These are phyloP conservation scores for Rhizoclosmatium globosum DNA, from an alignment of 192 early-diverging fungal genomes.

Conservation along the genomic window DNA sequence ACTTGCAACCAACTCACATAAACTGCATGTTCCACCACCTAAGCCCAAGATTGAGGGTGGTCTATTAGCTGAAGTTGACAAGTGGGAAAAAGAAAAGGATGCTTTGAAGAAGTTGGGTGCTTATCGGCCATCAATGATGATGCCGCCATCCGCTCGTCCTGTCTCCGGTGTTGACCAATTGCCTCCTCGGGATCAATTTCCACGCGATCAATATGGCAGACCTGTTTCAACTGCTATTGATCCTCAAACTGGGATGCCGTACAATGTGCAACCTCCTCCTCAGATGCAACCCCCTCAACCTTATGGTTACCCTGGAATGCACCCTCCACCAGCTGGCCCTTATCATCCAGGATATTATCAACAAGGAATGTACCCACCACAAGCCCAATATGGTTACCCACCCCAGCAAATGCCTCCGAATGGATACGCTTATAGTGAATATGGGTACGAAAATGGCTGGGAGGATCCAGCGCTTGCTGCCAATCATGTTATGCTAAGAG, in stretches of 20 bases:
- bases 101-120: slow-evolving; percentile 41
- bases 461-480: slow-evolving; percentile 30
- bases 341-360: background rate
- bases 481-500: slow-evolving; percentile 19
- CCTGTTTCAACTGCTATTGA: background rate
- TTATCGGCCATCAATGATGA: slow-evolving; percentile 27
- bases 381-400: background rate
- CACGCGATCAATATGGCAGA: background rate
- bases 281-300: background rate
- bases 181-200: background rate
- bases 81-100: slow-evolving; percentile 44
- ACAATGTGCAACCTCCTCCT: background rate
- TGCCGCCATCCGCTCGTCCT: slow-evolving; percentile 8
- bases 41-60: slow-evolving; percentile 51
- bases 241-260: background rate
- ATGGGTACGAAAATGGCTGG: slow-evolving; percentile 18
- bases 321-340: background rate
- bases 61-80: slow-evolving; percentile 45
- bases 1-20: slow-evolving; percentile 5
- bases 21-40: background rate
- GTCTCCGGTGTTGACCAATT: slow-evolving; percentile 4
- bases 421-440: slow-evolving; percentile 27
- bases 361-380: slow-evolving; percentile 10
- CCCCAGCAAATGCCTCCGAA: background rate
- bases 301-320: slow-evolving; percentile 11